A percentile compares a stretch with the other conserved stretches of the same genome.
phyloP scores from a whole-genome alignment of 1,139 yeast species.

The Fermentozyma sake region DNA sequence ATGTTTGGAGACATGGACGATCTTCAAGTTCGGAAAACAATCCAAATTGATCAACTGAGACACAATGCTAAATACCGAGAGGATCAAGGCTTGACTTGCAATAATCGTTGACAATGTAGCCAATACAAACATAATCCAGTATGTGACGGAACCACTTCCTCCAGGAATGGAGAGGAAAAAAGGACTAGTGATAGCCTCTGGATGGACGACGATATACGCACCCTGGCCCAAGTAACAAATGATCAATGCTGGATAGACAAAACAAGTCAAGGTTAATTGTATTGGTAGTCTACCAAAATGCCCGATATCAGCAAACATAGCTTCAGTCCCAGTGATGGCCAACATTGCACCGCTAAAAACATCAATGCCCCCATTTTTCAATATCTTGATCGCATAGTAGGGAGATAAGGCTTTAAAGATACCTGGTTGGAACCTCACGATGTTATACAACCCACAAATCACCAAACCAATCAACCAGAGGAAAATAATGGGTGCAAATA shows the following conservation, averaged over 20 bases:
- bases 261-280: slow-evolving; percentile 39
- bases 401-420: slow-evolving; percentile 50
- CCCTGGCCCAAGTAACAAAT: slow-evolving; percentile 55
- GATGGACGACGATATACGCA: slow-evolving; percentile 42
- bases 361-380: slow-evolving; percentile 38
- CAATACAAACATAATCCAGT: slow-evolving; percentile 50
- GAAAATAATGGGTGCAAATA: slow-evolving; percentile 52
- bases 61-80: slow-evolving; percentile 51
- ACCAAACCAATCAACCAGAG: slow-evolving; percentile 47
- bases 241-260: slow-evolving; percentile 51
- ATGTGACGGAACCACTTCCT: slow-evolving; percentile 35
- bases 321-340: slow-evolving; percentile 57
- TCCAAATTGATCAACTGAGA: slow-evolving; percentile 50
- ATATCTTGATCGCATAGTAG: slow-evolving; percentile 41
- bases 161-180: slow-evolving; percentile 53
- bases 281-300: slow-evolving; percentile 50
- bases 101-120: slow-evolving; percentile 54
- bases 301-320: slow-evolving; percentile 61
- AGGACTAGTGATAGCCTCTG: slow-evolving; percentile 35
- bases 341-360: slow-evolving; percentile 50
- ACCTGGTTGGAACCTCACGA: slow-evolving; percentile 36
- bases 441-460: slow-evolving; percentile 44
- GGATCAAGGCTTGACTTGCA: slow-evolving; percentile 57
- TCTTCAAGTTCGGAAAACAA: slow-evolving; percentile 47
- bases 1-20: slow-evolving; percentile 39